Conservation (phyloP, 352 stramenopile species). For the Globisporangium nagaii region DNA sequence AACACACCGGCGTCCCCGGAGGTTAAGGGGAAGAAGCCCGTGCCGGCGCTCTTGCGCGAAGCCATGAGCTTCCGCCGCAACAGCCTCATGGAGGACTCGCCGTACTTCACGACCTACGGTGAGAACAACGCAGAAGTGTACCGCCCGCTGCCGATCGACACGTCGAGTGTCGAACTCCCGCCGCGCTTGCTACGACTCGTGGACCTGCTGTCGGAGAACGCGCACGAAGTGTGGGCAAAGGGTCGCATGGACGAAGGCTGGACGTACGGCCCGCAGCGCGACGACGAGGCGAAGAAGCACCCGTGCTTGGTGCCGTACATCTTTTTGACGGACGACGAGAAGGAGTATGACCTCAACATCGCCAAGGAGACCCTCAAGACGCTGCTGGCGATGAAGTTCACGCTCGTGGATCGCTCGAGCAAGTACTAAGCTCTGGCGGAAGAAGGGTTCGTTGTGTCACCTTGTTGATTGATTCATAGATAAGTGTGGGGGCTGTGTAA, state of each 20-base stretch:
- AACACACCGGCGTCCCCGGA: slow-evolving; percentile 18
- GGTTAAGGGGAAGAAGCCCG: slow-evolving; percentile 33
- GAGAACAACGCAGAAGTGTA: slow-evolving; percentile 59
- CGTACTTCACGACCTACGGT: slow-evolving; percentile 70
- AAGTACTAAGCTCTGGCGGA: slow-evolving; percentile 32
- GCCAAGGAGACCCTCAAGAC: slow-evolving; percentile 86
- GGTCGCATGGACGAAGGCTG: slow-evolving; percentile 84
- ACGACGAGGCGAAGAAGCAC: slow-evolving; percentile 78
- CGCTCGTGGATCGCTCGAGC: slow-evolving; percentile 62
- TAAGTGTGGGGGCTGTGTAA: too few relatives aligned
- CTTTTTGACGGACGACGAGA: slow-evolving; percentile 86
- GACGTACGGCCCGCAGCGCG: slow-evolving; percentile 76
- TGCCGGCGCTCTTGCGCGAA: slow-evolving; percentile 59
- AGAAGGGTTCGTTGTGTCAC: not conserved
- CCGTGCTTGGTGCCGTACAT: slow-evolving; percentile 84
- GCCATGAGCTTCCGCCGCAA: slow-evolving; percentile 74
- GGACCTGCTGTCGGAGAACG: slow-evolving; percentile 80
- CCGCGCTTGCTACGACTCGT: slow-evolving; percentile 62
- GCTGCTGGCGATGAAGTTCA: slow-evolving; percentile 84
- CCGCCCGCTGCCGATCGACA: slow-evolving; percentile 73
- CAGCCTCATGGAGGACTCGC: slow-evolving; percentile 75
- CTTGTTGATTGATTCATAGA: too few relatives aligned
- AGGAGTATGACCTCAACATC: slow-evolving; percentile 87
- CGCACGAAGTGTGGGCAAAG: slow-evolving; percentile 85
- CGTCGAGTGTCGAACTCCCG: slow-evolving; percentile 57